Conservation (phyloP, 2,329 filamentous ascomycete species). For the Colletotrichum tropicale region DNA sequence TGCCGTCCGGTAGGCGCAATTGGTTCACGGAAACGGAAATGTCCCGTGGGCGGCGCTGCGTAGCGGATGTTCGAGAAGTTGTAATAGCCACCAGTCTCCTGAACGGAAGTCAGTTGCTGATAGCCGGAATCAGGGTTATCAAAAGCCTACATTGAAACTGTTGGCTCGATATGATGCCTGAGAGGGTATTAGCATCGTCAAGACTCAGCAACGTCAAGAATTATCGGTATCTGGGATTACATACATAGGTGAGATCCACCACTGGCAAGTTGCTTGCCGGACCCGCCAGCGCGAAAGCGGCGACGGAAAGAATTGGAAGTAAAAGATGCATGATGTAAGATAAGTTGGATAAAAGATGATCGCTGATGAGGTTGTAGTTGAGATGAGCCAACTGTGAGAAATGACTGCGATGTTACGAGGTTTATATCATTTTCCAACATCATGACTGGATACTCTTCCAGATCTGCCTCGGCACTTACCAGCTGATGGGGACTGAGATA, state of each 20-base stretch:
- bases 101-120: neutral
- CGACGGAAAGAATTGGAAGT: neutral
- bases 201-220: neutral
- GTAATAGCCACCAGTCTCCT: conserved; percentile 32
- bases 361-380: neutral
- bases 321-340: neutral
- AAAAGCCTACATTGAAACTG: neutral
- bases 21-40: conserved; percentile 40
- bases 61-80: conserved; percentile 44
- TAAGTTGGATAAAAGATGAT: neutral
- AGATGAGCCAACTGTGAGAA: neutral
- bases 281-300: neutral
- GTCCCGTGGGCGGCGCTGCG: conserved; percentile 38
- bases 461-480: neutral
- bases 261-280: neutral
- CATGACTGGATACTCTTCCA: neutral
- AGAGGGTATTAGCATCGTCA: neutral
- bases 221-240: neutral
- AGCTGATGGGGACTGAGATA: neutral
- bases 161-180: neutral
- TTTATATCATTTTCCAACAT: neutral
- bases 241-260: neutral
- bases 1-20: conserved; percentile 26
- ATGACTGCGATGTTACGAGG: neutral
- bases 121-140: too few species aligned